phyloP scores from a whole-genome alignment of 2,329 filamentous ascomycete genomes.

The Onygena corvina region DNA sequence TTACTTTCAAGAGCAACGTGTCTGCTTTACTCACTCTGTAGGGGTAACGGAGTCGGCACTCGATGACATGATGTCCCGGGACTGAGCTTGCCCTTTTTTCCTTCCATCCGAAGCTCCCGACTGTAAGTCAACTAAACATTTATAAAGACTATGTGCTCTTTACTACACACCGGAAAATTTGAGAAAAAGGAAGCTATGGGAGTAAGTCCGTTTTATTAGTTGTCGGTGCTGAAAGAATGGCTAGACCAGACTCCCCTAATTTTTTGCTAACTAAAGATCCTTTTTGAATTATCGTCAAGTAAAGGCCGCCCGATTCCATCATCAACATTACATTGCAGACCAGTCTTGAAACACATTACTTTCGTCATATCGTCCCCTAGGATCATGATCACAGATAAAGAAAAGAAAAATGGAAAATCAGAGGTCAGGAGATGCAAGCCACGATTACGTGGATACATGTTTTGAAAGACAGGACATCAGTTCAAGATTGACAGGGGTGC shows the following conservation, averaged over 20 bases:
- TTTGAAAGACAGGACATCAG: conserved; percentile 2
- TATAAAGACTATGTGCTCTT: background rate
- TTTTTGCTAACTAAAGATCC: conserved; percentile 7
- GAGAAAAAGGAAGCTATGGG: background rate
- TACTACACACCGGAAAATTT: background rate
- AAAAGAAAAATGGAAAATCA: conserved; percentile 1
- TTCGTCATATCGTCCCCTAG: background rate
- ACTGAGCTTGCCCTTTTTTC: too few relatives aligned
- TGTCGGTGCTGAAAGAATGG: conserved; percentile 1
- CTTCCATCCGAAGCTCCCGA: too few relatives aligned
- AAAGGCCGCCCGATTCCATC: background rate
- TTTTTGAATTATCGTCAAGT: background rate
- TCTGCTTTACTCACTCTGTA: background rate
- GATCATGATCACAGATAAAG: conserved; percentile 7
- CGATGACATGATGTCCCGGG: background rate
- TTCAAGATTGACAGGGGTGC: background rate
- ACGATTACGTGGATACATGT: background rate
- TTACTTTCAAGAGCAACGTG: background rate
- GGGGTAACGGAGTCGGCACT: conserved; percentile 1
- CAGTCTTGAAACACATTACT: background rate
- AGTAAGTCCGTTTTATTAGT: background rate
- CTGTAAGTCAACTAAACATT: too few relatives aligned
- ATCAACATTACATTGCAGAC: background rate
- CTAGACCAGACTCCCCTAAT: conserved; percentile 6
- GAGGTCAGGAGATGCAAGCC: conserved; percentile 2